A percentile compares a stretch with the other conserved stretches of the same genome.
These are phyloP conservation scores for Penicillium aurantiogriseum DNA, from an alignment of 2,329 filamentous ascomycete genomes.

Conservation along the genomic window DNA sequence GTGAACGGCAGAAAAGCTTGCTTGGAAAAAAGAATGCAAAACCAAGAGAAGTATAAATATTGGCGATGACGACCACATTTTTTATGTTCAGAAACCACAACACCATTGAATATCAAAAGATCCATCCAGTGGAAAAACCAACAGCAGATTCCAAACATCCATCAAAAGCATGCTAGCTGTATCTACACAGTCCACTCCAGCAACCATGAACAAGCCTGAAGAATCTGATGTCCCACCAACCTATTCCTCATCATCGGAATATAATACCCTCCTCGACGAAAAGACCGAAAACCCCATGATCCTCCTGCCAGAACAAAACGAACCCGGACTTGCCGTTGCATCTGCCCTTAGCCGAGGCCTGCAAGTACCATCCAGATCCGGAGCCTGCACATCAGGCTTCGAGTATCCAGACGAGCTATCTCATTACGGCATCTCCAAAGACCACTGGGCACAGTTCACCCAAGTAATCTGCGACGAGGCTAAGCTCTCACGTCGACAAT, in stretches of 20 bases:
- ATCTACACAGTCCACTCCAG: not conserved
- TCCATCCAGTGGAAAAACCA: not conserved
- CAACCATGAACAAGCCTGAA: not conserved
- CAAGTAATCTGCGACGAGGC: conserved; percentile 28
- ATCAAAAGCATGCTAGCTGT: not conserved
- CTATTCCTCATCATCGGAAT: conserved; percentile 7
- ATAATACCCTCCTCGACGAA: not conserved
- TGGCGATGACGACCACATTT: not conserved
- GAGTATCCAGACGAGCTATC: conserved; percentile 29
- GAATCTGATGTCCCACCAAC: conserved; percentile 7
- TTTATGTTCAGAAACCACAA: not conserved
- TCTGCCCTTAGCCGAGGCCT: conserved; percentile 27
- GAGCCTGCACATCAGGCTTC: conserved; percentile 31
- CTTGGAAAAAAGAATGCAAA: not conserved
- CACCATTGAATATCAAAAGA: not conserved
- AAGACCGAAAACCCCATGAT: conserved; percentile 14
- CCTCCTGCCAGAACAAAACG: conserved; percentile 12
- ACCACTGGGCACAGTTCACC: conserved; percentile 31
- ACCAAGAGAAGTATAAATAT: not conserved
- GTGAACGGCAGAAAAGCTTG: not conserved
- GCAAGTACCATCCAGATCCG: conserved; percentile 31
- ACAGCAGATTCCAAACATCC: not conserved
- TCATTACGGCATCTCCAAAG: conserved; percentile 19
- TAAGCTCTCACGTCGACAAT: conserved; percentile 30
- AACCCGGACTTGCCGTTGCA: conserved; percentile 21